These are phyloP conservation scores for Neurospora tetraspora DNA, from an alignment of 495 filamentous ascomycete species.

Conservation along the genomic window DNA sequence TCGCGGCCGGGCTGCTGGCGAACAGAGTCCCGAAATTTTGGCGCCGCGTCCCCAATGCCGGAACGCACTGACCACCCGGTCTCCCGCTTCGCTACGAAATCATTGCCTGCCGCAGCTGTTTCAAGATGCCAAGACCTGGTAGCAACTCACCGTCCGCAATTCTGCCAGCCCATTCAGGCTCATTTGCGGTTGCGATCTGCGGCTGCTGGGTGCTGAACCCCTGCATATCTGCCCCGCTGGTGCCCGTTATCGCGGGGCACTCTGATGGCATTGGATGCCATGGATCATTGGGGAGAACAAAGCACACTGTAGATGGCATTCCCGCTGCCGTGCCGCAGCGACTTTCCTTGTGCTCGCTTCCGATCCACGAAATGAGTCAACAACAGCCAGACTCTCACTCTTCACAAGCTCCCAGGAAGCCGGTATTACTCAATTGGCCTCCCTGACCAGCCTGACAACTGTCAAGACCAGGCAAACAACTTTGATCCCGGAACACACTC, in stretches of 20 bases:
- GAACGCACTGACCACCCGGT: neutral
- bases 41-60: conserved; percentile 4
- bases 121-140: neutral
- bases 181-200: neutral
- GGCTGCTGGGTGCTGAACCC: conserved; percentile 2
- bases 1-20: neutral
- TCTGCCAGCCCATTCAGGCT: conserved; percentile 10
- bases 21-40: conserved; percentile 19
- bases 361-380: conserved; percentile 18
- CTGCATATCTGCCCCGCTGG: conserved; percentile 15
- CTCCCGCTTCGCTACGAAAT: neutral
- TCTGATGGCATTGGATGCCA: neutral
- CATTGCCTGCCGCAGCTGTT: neutral
- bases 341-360: neutral
- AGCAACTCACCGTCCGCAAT: conserved; percentile 13
- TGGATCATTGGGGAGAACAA: conserved; percentile 4
- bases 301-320: neutral
- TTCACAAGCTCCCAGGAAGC: neutral
- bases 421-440: neutral
- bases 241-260: conserved; percentile 12
- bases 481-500: neutral
- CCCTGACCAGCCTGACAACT: neutral
- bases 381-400: neutral
- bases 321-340: neutral
- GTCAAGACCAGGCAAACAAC: neutral